phyloP scores from a whole-genome alignment of 169 alveolate species.

The Amoebophrya sp. region DNA sequence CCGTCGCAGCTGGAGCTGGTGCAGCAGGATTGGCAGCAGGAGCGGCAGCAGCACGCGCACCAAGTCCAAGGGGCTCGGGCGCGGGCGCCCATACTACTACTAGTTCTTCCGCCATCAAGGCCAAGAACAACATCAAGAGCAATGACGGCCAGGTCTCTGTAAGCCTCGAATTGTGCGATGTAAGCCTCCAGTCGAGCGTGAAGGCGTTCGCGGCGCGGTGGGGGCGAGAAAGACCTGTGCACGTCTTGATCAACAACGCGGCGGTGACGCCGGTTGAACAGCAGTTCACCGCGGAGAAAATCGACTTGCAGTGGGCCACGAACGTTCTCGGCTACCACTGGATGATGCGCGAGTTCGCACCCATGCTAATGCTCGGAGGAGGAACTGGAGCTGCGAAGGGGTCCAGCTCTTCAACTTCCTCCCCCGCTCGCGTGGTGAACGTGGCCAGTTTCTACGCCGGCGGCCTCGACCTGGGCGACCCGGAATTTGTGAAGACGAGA shows the following conservation, averaged over 20 bases:
- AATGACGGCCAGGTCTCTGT: not conserved
- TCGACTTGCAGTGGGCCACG: not conserved
- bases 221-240: not conserved
- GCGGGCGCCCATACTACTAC: no score
- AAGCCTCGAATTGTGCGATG: not conserved
- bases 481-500: not conserved
- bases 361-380: not conserved
- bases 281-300: not conserved
- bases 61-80: not conserved
- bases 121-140: not conserved
- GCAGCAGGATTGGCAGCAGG: not conserved
- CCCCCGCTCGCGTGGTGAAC: not conserved
- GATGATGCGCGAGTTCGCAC: not conserved
- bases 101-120: no score
- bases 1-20: not conserved
- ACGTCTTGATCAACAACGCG: not conserved
- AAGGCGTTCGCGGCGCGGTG: not conserved
- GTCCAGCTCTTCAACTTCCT: not conserved
- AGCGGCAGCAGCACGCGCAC: not conserved
- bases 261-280: not conserved
- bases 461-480: not conserved
- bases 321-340: not conserved
- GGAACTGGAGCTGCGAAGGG: not conserved
- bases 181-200: not conserved
- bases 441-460: not conserved